Base-by-base conservation (phyloP, 257 asterid genomes). In the Rauvolfia tetraphylla region DNA sequence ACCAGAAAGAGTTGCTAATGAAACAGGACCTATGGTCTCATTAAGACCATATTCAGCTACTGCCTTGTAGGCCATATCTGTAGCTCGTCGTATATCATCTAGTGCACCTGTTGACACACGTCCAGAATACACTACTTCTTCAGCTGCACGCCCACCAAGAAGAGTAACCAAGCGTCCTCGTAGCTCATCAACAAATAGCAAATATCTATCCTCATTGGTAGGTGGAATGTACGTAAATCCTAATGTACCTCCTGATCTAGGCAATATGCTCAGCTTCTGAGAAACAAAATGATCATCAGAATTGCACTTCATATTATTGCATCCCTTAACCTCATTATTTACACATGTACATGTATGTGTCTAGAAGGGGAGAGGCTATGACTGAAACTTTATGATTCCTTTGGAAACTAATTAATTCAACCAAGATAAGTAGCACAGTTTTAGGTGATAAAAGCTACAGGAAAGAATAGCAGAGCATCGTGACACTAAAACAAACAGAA, bases 121-220 rank as follows among this genome's bases (percentile, higher is more conserved):
- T 42, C 99, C 99, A 57, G 91, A 86, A 82, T 91, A 95, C 68
- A 91, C 84, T 71, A 95, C 86, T 85, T 95, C 97, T 81, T 95
- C 99, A 6, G 99, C 99, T 66, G 99, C 99, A 73, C 99, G 98
- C n/a, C 98, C 99, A 0, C 99, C 99, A 34, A 95, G 96, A 76
- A 95, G 98, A 79, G 99, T 91, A 70, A 93, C 99, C 73, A 95
- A 90, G 78, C 97, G 96, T 72, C 99, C 99, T 11, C 97, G 97
- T 88, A 95, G 83, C 89, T 95, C 98, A 77, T 95, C 99, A 36
- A 91, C 82, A 85, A 95, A 93, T 88, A 93, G 95, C 92, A 95
- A 86, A 84, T 95, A 93, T 84, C 99, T 83, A 84, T 95, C 99
- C 87, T 95, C 98, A 27, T 7, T 84, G 74, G 96, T 87, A 71